Conservation (phyloP, 768 basidiomycete genomes). For the Porphyrellus cyaneotinctus region DNA sequence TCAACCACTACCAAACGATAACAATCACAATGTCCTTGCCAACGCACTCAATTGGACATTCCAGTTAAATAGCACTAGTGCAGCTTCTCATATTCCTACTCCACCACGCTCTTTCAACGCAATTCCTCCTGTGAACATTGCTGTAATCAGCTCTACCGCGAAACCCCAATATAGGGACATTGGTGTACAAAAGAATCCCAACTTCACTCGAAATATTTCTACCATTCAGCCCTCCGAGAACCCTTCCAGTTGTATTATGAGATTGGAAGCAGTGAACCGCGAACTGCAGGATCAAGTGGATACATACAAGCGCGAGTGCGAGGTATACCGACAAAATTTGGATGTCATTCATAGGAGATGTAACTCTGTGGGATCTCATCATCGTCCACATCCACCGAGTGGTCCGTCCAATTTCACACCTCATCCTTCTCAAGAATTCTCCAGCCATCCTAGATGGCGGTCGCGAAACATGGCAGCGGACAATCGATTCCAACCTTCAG, state of each 20-base stretch:
- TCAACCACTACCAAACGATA: constrained; percentile 1
- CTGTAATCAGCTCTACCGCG: neutral
- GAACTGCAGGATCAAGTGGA: constrained; percentile 10
- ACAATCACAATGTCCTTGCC: constrained; percentile 11
- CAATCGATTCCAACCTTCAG: neutral
- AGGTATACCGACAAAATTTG: constrained; percentile 4
- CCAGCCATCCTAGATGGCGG: constrained; percentile 20
- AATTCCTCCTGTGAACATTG: neutral
- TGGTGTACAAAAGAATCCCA: constrained; percentile 23
- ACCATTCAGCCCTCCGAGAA: constrained; percentile 1
- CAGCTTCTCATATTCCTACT: constrained; percentile 5
- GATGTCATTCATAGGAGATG: constrained; percentile 14
- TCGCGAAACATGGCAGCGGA: neutral
- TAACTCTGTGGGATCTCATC: neutral
- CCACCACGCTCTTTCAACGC: constrained; percentile 3
- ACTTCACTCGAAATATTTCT: constrained; percentile 18
- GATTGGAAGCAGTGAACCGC: constrained; percentile 16
- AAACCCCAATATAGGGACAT: constrained; percentile 16
- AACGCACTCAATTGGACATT: constrained; percentile 29
- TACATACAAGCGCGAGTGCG: constrained; percentile 4
- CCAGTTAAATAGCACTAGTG: constrained; percentile 18
- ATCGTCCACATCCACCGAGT: neutral
- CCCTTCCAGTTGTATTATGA: constrained; percentile 11
- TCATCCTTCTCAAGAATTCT: neutral
- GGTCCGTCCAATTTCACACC: neutral